phyloP scores from a whole-genome alignment of 2,329 filamentous ascomycete genomes.

The Tolypocladium guangdongense region DNA sequence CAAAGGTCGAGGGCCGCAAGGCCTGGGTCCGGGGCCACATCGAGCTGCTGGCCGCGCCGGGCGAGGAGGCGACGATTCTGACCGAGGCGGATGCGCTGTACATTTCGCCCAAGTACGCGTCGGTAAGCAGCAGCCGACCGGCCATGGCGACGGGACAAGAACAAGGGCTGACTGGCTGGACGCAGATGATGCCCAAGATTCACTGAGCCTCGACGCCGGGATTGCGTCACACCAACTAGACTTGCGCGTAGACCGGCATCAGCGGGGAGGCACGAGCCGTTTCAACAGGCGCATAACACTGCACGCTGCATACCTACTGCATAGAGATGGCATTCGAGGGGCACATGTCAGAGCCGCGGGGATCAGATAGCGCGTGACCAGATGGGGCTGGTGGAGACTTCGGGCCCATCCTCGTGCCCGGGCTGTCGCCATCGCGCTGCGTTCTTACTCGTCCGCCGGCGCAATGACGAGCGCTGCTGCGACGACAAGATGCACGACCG shows the following conservation, averaged over 20 bases:
- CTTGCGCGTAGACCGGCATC: neutral
- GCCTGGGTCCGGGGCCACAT: constrained; percentile 86
- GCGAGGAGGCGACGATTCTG: constrained; percentile 54
- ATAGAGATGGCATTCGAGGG: neutral
- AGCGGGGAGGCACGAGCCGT: too few relatives aligned
- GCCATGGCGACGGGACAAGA: neutral
- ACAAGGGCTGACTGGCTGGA: neutral
- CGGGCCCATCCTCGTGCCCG: constrained; percentile 7
- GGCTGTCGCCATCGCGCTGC: constrained; percentile 13
- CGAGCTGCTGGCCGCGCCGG: constrained; percentile 58
- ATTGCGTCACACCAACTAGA: too few relatives aligned
- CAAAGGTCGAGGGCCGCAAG: constrained; percentile 82
- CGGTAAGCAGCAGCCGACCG: constrained; percentile 37
- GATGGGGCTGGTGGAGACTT: neutral
- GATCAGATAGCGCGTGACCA: too few relatives aligned
- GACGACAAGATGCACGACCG: neutral
- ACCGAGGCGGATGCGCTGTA: constrained; percentile 82
- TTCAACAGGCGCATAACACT: too few relatives aligned
- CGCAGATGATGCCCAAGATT: constrained; percentile 10
- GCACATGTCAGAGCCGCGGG: neutral
- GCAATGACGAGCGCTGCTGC: neutral
- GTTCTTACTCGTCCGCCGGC: constrained; percentile 6
- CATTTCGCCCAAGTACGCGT: constrained; percentile 75
- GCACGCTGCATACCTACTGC: neutral
- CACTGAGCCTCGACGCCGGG: neutral